Evolutionary conservation across 257 asterid genomes (phyloP).

Genomic region (Eucommia ulmoides): DNA sequence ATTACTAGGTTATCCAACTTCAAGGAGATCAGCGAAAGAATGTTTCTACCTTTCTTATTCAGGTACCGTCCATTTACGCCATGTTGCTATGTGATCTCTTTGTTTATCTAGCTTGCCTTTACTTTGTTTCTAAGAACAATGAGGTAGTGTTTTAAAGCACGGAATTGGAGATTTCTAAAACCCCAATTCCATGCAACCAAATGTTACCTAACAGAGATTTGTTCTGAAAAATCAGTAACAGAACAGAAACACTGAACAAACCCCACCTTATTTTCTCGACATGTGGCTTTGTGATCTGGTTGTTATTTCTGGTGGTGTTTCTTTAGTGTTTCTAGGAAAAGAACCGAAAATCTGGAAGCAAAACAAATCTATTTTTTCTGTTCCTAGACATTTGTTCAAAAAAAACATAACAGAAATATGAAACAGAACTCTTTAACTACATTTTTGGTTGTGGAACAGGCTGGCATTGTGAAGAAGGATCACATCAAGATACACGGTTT

Average conservation of each 20-base stretch:
- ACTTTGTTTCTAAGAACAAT: background rate
- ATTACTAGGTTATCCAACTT: conserved; percentile 36
- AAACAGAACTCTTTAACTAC: too few species aligned
- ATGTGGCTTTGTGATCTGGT: background rate
- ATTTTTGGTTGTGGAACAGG: conserved; percentile 5
- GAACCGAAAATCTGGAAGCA: too few species aligned
- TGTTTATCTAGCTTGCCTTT: background rate
- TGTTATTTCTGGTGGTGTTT: background rate
- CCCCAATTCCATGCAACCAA: too few species aligned
- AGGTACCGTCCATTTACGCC: conserved; percentile 5
- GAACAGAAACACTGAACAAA: too few species aligned
- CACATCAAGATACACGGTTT: conserved; percentile 17
- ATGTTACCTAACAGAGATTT: too few species aligned
- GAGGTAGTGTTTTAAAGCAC: too few species aligned
- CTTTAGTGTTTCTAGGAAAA: too few species aligned
- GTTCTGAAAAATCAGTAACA: too few species aligned
- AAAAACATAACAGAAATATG: too few species aligned
- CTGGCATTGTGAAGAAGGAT: conserved; percentile 16
- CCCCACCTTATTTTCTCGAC: background rate
- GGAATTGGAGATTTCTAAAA: too few species aligned
- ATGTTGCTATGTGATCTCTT: background rate
- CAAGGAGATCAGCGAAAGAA: conserved; percentile 41
- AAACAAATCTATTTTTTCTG: too few species aligned
- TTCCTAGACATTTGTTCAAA: too few species aligned
- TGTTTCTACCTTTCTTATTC: conserved; percentile 22